Base-by-base conservation (phyloP, 306 rosid species). In the Betula pendula region DNA sequence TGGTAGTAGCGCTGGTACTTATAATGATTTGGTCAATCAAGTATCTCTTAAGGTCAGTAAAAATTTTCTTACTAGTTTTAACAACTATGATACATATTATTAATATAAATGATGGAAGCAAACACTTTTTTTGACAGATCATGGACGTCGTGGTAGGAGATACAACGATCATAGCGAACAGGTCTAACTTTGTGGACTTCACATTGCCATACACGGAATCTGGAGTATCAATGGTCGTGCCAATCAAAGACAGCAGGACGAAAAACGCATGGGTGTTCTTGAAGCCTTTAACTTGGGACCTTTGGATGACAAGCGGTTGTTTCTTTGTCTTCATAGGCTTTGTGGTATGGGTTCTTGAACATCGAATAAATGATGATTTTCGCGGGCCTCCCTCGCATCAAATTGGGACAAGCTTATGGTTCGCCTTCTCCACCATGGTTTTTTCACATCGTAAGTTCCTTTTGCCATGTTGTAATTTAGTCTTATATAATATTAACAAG, bases 401-500 rank as follows among this genome's bases (percentile, higher is more conserved):
- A 24, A 71, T 90, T 65, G 90, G 91, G 40, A 90, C 96, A 13
- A 85, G 89, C 72, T 70, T 92, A 19, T 90, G 91, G 92, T 92
- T 81, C 74, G 84, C 95, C n/a, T 89, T 92, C 81, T 88, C 93
- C 20, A 87, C 79, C 75, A 84, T 89, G 85, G 90, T 82, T 4
- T 84, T 75, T 44, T 81, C 91, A 7, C 89, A 89, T 17, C 51
- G 94, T 89, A 81, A 84, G 87, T 74, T 6, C 70, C 56, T 12
- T 42, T 59, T 29, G 24, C 22, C 24, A 35, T 68, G 22, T 16
- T 19, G n/a, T 29, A 47, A 52, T 50, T 48, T 27, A 3, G 44
- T 50, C 11, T 29, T 10, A 15, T 17, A 50, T 50, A 16, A 50
- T 3, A 19, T 1, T 5, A 31, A 1, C n/a, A 2, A 51, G 3